Base-by-base conservation (phyloP, 1,139 yeast species). In the Candida albicans region DNA sequence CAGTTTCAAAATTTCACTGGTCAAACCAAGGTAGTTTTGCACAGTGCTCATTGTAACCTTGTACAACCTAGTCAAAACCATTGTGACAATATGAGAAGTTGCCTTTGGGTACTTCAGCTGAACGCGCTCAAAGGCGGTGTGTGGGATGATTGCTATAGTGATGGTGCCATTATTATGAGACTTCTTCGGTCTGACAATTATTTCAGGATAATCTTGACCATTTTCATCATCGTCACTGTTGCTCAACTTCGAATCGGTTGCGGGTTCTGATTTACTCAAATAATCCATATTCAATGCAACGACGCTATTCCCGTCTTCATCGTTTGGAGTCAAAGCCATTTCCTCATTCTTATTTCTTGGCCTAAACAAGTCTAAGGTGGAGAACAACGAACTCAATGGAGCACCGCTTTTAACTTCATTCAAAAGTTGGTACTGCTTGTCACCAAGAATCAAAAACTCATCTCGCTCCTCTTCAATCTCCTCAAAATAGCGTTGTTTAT, bases 1-100 rank as follows among this genome's bases (percentile, higher is more conserved):
- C 13, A 91, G 84, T 44, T 84, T 82, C 53, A 88, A 77, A 33
- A 93, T 82, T 55, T 90, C 96, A 25, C 80, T 73, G 0, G 98
- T 89, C 29, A 93, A 67, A 0, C 96, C 96, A 41, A 93, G 70
- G 60, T 93, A 93, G 53, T 81, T 78, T 58, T 91, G 95, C 10
- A 95, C 87, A 0, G 97, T 87, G 58, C 86, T 93, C 65, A 91
- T 83, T 0, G 98, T 91, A 6, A 93, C 97, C 54, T 95, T 79
- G 60, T 89, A 89, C 45, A 93, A 73, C 50, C 96, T 77, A 1
- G 96, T 85, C 49, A 91, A 70, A 13, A 93, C 89, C 80, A 93
- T 90, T 52, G 95, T 96, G 8, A 93, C 95, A 37, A 93, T 91
- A 61, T 91, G 96, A 0, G 97, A 87, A 0, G 96, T 85, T 0